Evolutionary conservation across 306 rosid species (phyloP).

Genomic region (Dryas octopetala): DNA sequence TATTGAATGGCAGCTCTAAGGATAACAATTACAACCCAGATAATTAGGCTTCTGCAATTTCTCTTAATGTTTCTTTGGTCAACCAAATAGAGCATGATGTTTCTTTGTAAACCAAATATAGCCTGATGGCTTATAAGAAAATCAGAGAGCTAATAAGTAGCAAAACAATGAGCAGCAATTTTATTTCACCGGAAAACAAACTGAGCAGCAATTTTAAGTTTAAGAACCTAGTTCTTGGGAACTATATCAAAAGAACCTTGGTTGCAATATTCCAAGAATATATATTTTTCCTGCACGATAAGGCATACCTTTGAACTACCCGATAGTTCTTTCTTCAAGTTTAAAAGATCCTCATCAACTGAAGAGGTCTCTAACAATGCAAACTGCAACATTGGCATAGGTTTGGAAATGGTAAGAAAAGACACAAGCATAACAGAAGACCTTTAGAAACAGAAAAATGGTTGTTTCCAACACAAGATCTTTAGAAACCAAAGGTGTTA

Average conservation of each 20-base stretch:
- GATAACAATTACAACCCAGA: neutral
- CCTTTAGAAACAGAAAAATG: too few species aligned
- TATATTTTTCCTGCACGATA: neutral
- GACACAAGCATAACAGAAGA: neutral
- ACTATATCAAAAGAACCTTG: neutral
- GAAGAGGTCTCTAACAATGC: slow-evolving; percentile 45
- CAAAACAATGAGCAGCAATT: neutral
- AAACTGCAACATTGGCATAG: neutral
- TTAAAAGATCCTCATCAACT: slow-evolving; percentile 60
- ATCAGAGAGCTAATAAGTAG: neutral
- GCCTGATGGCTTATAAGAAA: neutral
- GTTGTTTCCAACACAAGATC: too few species aligned
- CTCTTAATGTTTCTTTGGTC: neutral
- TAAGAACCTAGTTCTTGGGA: neutral
- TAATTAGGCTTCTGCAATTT: neutral
- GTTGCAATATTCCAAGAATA: neutral
- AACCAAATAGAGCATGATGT: neutral
- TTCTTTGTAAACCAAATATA: too few species aligned
- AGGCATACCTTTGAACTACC: slow-evolving; percentile 64
- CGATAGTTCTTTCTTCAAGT: slow-evolving; percentile 57
- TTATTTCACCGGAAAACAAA: too few species aligned
- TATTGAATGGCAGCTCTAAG: too few species aligned
- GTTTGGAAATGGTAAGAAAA: neutral
- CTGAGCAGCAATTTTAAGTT: too few species aligned
- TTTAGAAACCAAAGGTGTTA: too few species aligned